Evolutionary conservation across 2,329 filamentous ascomycete species (phyloP).

Genomic region (Fusarium nygamai): DNA sequence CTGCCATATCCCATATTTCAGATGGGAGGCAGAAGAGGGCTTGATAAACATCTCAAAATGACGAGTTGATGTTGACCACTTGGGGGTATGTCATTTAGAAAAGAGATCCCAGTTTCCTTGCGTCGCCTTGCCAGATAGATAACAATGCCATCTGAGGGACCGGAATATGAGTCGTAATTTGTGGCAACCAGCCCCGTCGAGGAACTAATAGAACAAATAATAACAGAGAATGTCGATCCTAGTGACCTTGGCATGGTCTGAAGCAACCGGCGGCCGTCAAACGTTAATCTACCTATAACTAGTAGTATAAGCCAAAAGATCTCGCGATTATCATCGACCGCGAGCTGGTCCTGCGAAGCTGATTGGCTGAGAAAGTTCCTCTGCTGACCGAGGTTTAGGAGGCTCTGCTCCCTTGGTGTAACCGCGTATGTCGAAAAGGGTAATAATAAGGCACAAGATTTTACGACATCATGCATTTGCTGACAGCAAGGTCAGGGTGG

Average conservation of each 20-base stretch:
- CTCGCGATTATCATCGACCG: background rate
- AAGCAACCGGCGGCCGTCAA: background rate
- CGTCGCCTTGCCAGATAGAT: background rate
- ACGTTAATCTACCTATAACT: background rate
- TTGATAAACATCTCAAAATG: background rate
- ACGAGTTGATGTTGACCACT: background rate
- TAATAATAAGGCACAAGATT: constrained; percentile 5
- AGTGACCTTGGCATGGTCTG: background rate
- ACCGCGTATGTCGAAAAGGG: background rate
- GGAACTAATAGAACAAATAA: constrained; percentile 22
- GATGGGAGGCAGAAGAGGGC: background rate
- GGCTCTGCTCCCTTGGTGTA: constrained; percentile 7
- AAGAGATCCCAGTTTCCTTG: background rate
- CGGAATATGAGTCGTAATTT: background rate
- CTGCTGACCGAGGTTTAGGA: background rate
- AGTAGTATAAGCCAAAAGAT: background rate
- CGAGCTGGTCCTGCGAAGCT: background rate
- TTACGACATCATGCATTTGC: background rate
- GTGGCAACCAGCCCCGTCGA: background rate
- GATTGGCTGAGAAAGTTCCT: constrained; percentile 49
- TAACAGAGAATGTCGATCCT: background rate
- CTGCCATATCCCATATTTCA: background rate
- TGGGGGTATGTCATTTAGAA: background rate
- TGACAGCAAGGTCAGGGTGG: background rate
- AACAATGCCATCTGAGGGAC: background rate